A percentile compares a stretch with the other conserved stretches of the same genome.
Conservation (phyloP, 2,329 filamentous ascomycete genomes). For the Botrytis byssoidea region DNA sequence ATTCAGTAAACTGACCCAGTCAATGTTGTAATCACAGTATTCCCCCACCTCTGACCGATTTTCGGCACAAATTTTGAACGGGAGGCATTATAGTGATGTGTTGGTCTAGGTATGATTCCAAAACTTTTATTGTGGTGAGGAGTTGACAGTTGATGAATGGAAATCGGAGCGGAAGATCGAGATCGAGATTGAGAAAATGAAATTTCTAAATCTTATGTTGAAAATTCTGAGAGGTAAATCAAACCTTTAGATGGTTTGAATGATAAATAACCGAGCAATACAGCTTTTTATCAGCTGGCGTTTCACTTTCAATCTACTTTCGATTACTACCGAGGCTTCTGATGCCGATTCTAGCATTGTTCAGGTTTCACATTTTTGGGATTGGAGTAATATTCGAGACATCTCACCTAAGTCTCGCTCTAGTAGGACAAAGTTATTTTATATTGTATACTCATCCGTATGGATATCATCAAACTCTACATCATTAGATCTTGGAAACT, state of each 20-base stretch:
- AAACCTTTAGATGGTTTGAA: neutral
- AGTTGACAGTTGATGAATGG: neutral
- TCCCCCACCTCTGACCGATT: neutral
- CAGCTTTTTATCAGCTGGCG: too few species aligned
- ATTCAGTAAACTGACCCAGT: too few species aligned
- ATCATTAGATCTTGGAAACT: too few species aligned
- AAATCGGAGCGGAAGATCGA: neutral
- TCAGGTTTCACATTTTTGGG: too few species aligned
- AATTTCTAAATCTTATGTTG: neutral
- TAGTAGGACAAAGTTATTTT: rapidly evolving
- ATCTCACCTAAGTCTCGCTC: too few species aligned
- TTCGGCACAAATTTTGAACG: neutral
- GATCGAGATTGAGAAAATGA: neutral
- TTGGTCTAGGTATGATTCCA: neutral
- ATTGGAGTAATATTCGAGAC: too few species aligned
- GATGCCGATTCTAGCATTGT: too few species aligned
- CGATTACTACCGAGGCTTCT: too few species aligned
- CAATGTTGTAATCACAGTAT: neutral
- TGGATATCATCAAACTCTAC: too few species aligned
- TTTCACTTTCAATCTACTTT: too few species aligned
- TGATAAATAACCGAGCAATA: neutral
- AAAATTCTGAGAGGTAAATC: neutral
- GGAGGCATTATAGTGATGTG: neutral
- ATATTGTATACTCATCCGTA: too few species aligned
- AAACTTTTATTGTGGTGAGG: neutral